These are phyloP conservation scores for Tetrapisispora nanseiensis DNA, from an alignment of 805 yeast species.

Conservation along the genomic window DNA sequence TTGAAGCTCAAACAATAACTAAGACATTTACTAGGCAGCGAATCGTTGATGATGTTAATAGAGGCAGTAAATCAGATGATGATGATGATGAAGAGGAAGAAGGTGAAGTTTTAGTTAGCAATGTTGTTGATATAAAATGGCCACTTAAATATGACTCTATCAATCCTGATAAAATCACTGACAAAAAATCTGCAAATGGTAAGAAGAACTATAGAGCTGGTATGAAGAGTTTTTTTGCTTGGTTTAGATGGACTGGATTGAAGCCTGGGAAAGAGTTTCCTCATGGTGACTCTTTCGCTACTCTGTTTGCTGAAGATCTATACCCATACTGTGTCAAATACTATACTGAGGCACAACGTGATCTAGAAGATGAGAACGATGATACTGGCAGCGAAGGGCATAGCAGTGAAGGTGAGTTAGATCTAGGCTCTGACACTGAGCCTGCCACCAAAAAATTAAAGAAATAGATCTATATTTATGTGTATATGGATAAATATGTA, in stretches of 20 bases:
- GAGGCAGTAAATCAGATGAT: constrained; percentile 11
- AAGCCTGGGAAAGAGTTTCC: constrained; percentile 72
- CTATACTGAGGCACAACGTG: constrained; percentile 64
- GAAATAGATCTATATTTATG: background rate
- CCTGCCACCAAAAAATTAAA: constrained; percentile 3
- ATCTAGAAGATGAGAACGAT: constrained; percentile 47
- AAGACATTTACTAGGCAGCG: constrained; percentile 45
- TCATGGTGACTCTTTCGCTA: constrained; percentile 69
- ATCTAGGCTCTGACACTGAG: constrained; percentile 4
- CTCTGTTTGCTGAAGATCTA: constrained; percentile 63
- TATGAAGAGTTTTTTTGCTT: constrained; percentile 78
- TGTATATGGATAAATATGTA: background rate
- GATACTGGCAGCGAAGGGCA: constrained; percentile 34
- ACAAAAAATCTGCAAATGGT: constrained; percentile 38
- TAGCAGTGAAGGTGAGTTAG: constrained; percentile 13
- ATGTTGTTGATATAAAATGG: constrained; percentile 54
- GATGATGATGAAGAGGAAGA: constrained; percentile 40
- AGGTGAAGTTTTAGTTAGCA: constrained; percentile 46
- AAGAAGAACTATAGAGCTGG: constrained; percentile 57
- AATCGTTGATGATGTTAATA: constrained; percentile 14
- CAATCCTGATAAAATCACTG: constrained; percentile 44
- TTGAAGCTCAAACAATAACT: constrained; percentile 47
- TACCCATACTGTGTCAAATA: constrained; percentile 80
- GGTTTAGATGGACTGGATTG: constrained; percentile 77
- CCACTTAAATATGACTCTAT: constrained; percentile 49